Evolutionary conservation across 441 rosid genomes (phyloP).

Genomic region (Raphanus hybrid): DNA sequence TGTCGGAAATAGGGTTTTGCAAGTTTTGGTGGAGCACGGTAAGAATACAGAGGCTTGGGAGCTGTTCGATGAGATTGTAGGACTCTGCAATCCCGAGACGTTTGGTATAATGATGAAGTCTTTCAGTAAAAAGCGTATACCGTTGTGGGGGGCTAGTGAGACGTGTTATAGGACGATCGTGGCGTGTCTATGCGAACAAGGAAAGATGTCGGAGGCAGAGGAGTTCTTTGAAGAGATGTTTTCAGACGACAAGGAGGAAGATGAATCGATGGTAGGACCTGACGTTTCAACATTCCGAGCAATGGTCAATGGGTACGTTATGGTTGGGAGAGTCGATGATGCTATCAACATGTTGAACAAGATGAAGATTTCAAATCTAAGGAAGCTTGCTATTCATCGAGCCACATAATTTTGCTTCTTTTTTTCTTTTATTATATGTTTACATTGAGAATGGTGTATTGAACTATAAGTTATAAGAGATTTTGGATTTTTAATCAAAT

Average conservation of each 20-base stretch:
- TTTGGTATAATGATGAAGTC: background rate
- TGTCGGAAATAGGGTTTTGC: background rate
- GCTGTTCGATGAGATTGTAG: background rate
- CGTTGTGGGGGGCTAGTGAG: background rate
- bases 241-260: background rate
- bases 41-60: background rate
- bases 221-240: background rate
- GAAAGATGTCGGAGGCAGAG: background rate
- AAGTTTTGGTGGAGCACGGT: background rate
- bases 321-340: background rate
- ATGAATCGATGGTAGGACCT: background rate
- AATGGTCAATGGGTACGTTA: conserved; percentile 20
- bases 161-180: background rate
- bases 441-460: too few relatives aligned
- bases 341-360: conserved; percentile 2
- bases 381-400: conserved; percentile 9
- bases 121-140: background rate
- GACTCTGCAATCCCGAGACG: background rate
- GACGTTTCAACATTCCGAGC: conserved; percentile 9
- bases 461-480: background rate
- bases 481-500: background rate
- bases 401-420: background rate
- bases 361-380: conserved; percentile 8
- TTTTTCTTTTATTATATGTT: too few relatives aligned
- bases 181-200: background rate